A percentile compares a stretch with the other conserved stretches of the same genome.
Evolutionary conservation across 768 basidiomycete genomes (phyloP).

Genomic region (Infundibulicybe gibba): DNA sequence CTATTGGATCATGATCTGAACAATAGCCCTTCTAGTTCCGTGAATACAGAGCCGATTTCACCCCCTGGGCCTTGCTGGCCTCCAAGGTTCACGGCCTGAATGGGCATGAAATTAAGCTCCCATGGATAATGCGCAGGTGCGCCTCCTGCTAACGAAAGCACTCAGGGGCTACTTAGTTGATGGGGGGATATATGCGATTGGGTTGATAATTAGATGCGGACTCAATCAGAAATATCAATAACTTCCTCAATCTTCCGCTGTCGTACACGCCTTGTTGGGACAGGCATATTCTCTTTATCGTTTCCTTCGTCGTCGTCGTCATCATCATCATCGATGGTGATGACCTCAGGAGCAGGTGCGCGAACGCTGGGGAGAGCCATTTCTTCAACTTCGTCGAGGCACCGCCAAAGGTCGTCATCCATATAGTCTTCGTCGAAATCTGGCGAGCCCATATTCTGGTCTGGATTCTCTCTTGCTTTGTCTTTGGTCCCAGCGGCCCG

Average conservation of each 20-base stretch:
- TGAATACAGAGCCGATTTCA: too few relatives aligned
- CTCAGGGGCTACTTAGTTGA: too few relatives aligned
- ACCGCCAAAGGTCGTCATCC: constrained; percentile 13
- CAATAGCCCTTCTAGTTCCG: too few relatives aligned
- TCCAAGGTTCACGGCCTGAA: too few relatives aligned
- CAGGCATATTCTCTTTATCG: constrained; percentile 63
- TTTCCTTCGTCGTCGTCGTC: constrained; percentile 43
- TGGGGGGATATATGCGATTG: neutral
- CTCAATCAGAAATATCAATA: constrained; percentile 57
- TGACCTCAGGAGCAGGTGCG: constrained; percentile 22
- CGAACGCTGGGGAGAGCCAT: constrained; percentile 2
- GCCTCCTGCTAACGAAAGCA: too few relatives aligned
- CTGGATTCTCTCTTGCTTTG: constrained; percentile 3
- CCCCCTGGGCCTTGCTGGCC: too few relatives aligned
- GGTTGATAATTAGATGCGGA: constrained; percentile 20
- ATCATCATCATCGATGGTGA: constrained; percentile 41
- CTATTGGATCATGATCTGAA: too few relatives aligned
- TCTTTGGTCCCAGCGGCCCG: neutral
- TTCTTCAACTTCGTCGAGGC: constrained; percentile 24
- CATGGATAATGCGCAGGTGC: too few relatives aligned
- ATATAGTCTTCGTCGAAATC: constrained; percentile 12
- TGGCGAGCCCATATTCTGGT: neutral
- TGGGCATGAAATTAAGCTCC: too few relatives aligned
- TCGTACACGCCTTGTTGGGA: constrained; percentile 47
- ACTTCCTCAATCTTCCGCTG: constrained; percentile 40